Conservation (phyloP, 441 rosid species). For the Mallotus japonicus region DNA sequence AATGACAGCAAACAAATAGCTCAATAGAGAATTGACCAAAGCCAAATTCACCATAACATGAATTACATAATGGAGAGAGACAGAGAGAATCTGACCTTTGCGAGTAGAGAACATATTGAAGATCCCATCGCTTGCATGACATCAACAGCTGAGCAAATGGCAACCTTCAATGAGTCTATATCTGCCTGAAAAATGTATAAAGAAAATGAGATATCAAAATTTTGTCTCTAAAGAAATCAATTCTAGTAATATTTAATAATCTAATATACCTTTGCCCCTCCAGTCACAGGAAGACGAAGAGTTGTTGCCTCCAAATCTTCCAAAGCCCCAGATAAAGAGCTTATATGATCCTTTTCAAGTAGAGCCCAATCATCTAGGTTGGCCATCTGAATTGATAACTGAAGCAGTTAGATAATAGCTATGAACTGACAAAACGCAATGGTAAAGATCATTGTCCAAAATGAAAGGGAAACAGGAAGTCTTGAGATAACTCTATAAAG, state of each 20-base stretch:
- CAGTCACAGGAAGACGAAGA: conserved; percentile 81
- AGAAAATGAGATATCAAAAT: conserved; percentile 24
- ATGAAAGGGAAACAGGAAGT: neutral
- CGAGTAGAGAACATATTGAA: conserved; percentile 60
- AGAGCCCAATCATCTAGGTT: conserved; percentile 82
- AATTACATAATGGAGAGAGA: neutral
- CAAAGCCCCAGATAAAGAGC: conserved; percentile 72
- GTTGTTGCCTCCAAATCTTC: conserved; percentile 92
- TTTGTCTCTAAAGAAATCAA: conserved; percentile 26
- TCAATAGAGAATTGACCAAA: neutral
- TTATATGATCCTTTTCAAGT: conserved; percentile 72
- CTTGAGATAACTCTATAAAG: neutral
- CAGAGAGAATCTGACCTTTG: conserved; percentile 54
- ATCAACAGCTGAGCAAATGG: conserved; percentile 84
- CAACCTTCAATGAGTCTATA: conserved; percentile 63
- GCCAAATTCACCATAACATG: neutral
- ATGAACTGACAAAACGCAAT: neutral
- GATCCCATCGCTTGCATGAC: conserved; percentile 90
- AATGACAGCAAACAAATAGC: conserved; percentile 2
- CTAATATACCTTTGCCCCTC: conserved; percentile 74
- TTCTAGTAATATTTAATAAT: conserved; percentile 9
- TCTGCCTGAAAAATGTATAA: conserved; percentile 56
- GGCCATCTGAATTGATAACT: conserved; percentile 53
- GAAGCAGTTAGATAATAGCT: conserved; percentile 25
- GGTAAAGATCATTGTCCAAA: neutral